Evolutionary conservation across 257 asterid species (phyloP), one percentile per base, ranked within the genome.

Genomic region (Lithospermum erythrorhizon): DNA sequence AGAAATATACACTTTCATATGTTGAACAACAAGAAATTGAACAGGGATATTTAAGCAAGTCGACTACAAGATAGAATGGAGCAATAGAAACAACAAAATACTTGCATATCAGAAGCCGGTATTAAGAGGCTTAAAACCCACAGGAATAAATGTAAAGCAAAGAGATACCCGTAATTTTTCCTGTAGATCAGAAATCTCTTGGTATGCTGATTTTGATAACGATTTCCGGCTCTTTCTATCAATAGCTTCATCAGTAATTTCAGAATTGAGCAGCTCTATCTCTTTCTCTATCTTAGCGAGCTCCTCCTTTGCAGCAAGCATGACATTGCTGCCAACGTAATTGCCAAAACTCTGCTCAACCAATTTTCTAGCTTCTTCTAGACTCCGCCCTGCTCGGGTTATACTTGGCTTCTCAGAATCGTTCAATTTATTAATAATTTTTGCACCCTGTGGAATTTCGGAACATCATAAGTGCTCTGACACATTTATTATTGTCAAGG

Each of bases 321-420:
- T 91, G 74, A 91, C 98, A 72, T 83, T 88, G 86, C 98, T 91
- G 57, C 97, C 98, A 6, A 91, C 95, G 61, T 91, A 91, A 80
- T 91, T 91, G 69, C 98, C 98, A 70, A 91, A 91, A 88, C 98
- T 91, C 80, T 86, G 95, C 71, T 91, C 98, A 57, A 91, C 86
- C 70, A 91, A 81, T 80, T 88, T 91, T 72, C 87, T 82, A 61
- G 98, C 97, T 79, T 91, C 98, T 72, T 88, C 98, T 73, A 91
- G 67, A 57, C 87, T 88, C 66, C 97, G 86, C 62, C 97, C 96
- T 61, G 90, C 80, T 65, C 65, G 86, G 58, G 85, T 57, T 69
- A 63, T 76, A 60, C 76, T 81, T 2, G 66, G 57, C 27, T 81
- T 87, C 73, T 74, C 81, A 48, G 88, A 67, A 48, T 79, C 95